Percentiles rank a stretch among this genome's conserved stretches.
Evolutionary conservation across 164 flowering plant species (phyloP).

Genomic region (grape (Vitis vinifera)): DNA sequence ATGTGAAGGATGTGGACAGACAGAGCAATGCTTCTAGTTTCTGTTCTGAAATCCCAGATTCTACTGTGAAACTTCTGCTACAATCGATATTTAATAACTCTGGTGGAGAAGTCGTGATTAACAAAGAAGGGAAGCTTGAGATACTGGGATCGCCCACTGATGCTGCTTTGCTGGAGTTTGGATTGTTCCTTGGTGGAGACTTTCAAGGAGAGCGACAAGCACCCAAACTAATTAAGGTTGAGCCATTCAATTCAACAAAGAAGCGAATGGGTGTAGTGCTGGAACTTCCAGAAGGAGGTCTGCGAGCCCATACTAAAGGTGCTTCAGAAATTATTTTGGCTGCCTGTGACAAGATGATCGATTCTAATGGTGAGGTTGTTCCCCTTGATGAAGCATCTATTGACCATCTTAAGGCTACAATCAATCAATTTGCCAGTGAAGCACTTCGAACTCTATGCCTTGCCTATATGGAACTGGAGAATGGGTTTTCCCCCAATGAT

Average conservation of each 20-base stretch:
- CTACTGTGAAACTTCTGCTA: slow-evolving; percentile 41
- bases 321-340: slow-evolving; percentile 82
- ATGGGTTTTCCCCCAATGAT: slow-evolving; percentile 37
- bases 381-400: slow-evolving; percentile 52
- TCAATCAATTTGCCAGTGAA: slow-evolving; percentile 65
- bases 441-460: slow-evolving; percentile 82
- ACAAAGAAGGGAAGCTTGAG: slow-evolving; percentile 53
- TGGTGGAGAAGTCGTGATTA: slow-evolving; percentile 70
- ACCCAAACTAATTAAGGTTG: slow-evolving; percentile 57
- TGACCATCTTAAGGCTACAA: slow-evolving; percentile 45
- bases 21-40: slow-evolving; percentile 23
- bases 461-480: slow-evolving; percentile 56
- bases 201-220: slow-evolving; percentile 51
- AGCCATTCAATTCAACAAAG: slow-evolving; percentile 81
- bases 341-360: slow-evolving; percentile 63
- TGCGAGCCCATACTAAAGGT: slow-evolving; percentile 69
- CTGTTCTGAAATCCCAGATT: slow-evolving; percentile 45
- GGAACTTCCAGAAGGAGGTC: slow-evolving; percentile 62
- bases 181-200: slow-evolving; percentile 68
- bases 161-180: slow-evolving; percentile 66
- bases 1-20: slow-evolving; percentile 38
- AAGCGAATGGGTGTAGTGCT: slow-evolving; percentile 74
- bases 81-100: slow-evolving; percentile 74
- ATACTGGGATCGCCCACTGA: slow-evolving; percentile 76
- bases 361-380: slow-evolving; percentile 58